phyloP scores from a whole-genome alignment of 2,329 filamentous ascomycete species.

The Tricladium varicosporioides region DNA sequence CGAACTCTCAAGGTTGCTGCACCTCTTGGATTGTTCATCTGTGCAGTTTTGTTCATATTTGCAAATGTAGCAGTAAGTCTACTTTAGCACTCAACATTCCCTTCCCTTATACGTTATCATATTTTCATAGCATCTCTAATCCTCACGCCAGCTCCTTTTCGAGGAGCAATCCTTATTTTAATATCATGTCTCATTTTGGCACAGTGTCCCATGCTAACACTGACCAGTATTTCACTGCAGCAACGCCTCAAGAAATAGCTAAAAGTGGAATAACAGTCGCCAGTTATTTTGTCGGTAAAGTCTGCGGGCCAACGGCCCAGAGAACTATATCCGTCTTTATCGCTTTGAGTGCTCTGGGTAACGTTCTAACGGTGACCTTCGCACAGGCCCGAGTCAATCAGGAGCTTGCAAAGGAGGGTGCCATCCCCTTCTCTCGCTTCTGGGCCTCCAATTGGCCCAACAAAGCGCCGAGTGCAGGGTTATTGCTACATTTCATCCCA shows the following conservation, averaged over 20 bases:
- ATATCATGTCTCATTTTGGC: neutral
- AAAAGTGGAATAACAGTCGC: slow-evolving; percentile 52
- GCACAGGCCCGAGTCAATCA: slow-evolving; percentile 46
- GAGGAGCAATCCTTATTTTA: neutral
- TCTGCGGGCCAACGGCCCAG: slow-evolving; percentile 44
- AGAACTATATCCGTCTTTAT: slow-evolving; percentile 45
- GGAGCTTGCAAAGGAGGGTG: slow-evolving; percentile 46
- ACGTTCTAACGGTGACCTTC: slow-evolving; percentile 47
- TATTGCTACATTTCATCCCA: slow-evolving; percentile 58
- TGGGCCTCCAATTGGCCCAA: slow-evolving; percentile 28
- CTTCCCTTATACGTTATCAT: neutral
- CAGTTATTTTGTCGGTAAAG: slow-evolving; percentile 51
- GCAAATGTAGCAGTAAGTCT: slow-evolving; percentile 46
- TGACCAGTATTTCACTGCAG: slow-evolving; percentile 50
- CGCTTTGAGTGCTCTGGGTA: slow-evolving; percentile 46
- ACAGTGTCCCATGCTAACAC: neutral
- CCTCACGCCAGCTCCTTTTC: neutral
- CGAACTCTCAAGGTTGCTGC: slow-evolving; percentile 56
- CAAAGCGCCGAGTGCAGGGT: slow-evolving; percentile 29
- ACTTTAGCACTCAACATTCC: neutral
- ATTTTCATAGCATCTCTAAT: neutral
- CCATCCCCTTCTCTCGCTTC: slow-evolving; percentile 41
- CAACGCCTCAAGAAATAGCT: slow-evolving; percentile 52
- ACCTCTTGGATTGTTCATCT: slow-evolving; percentile 49
- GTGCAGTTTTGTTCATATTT: slow-evolving; percentile 53